Percentiles rank a stretch among this genome's conserved stretches.
Evolutionary conservation across 805 yeast species (phyloP).

Genomic region (Starmerella floricola): DNA sequence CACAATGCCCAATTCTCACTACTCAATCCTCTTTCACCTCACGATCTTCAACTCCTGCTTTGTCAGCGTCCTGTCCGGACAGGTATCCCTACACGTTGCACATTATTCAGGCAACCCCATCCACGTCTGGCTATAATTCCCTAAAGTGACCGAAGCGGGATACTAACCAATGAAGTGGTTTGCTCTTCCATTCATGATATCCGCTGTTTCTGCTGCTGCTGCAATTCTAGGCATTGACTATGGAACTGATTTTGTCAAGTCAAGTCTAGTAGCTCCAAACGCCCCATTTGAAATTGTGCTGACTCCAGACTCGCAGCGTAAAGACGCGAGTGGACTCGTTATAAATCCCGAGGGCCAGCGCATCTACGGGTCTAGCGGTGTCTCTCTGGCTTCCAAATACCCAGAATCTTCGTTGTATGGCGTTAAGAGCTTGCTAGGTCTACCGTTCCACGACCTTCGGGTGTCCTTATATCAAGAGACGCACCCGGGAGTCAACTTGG

Average conservation of each 20-base stretch:
- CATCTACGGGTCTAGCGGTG: slow-evolving; percentile 64
- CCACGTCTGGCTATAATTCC: not conserved
- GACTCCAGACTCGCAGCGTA: slow-evolving; percentile 83
- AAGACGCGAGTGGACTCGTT: slow-evolving; percentile 71
- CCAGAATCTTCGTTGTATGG: slow-evolving; percentile 59
- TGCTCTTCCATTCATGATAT: slow-evolving; percentile 10
- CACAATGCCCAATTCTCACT: not conserved
- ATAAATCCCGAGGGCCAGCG: slow-evolving; percentile 41
- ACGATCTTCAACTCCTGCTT: no score
- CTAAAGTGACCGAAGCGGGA: no score
- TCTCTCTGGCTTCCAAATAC: slow-evolving; percentile 54
- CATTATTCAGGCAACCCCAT: no score
- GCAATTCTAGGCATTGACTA: slow-evolving; percentile 81
- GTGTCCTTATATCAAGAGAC: slow-evolving; percentile 37
- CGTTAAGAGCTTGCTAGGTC: slow-evolving; percentile 61
- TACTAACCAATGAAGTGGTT: slow-evolving; percentile 10
- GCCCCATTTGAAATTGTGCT: slow-evolving; percentile 76
- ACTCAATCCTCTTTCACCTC: no score
- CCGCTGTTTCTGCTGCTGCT: slow-evolving; percentile 26
- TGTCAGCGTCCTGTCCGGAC: no score
- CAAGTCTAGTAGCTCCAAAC: slow-evolving; percentile 81
- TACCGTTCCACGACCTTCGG: slow-evolving; percentile 34
- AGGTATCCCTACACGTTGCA: no score
- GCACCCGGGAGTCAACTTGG: slow-evolving; percentile 50
- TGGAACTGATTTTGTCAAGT: slow-evolving; percentile 80